Evolutionary conservation across 352 stramenopile genomes (phyloP), one percentile per base, ranked within the genome.

Genomic region (Paralagenidium karlingii): DNA sequence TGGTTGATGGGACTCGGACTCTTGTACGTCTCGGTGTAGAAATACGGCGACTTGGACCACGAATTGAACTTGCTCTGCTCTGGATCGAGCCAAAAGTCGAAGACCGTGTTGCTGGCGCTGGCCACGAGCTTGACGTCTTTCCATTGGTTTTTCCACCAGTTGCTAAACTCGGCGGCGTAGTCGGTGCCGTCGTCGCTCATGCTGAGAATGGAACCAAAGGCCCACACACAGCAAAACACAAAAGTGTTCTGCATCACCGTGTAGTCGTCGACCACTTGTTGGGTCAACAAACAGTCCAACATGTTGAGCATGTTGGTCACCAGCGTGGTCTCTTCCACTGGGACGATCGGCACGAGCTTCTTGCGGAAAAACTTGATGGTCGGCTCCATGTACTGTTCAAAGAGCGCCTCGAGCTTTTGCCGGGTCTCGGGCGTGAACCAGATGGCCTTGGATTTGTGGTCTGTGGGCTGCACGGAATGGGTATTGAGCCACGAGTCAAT

Each of bases 81-180:
- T 0, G 87, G 80, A 45, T 98, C 85, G 11, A 98, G 79, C 81
- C 85, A 98, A 50, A 97, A 98, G 59, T 98, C 94, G 48, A 98
- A 98, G 20, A 98, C 85, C 4, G 89, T 97, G 43, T 97, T 95
- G 52, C 91, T 91, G 5, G 77, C 78, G 0, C 68, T 89, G 13
- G 71, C 76, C 8, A 93, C 92, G 21, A 98, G 79, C 53, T 97
- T 97, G 7, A 98, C 87, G 45, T 93, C 76, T 42, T 97, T 96
- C 82, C 91, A 98, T 46, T 97, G 81, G 25, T 81, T 79, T 40
- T 93, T 89, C 91, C 91, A 98, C 82, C 82, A 98, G 47, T 96
- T 94, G 44, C 80, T 96, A 55, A 98, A 97, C 45, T 96, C 65
- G 16, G 73, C 71, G 2, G 89, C 83, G 58, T 96, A 97, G 53